These are phyloP conservation scores for Lentinula edodes DNA, from an alignment of 768 basidiomycete genomes.

Conservation along the genomic window DNA sequence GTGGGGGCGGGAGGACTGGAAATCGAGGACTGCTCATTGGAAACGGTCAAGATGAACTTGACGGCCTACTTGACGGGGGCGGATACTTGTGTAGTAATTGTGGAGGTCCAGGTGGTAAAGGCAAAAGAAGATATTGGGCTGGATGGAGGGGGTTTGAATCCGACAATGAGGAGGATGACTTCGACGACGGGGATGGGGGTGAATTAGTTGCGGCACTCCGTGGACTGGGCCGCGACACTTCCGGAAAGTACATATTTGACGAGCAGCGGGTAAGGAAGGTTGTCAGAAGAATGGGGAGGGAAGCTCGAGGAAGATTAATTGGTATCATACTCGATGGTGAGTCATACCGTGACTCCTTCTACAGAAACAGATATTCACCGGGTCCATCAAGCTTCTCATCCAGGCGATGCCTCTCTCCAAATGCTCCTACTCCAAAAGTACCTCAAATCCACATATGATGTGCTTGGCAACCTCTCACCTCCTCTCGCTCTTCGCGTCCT, in stretches of 20 bases:
- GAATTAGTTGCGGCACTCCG: conserved; percentile 41
- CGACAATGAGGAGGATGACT: conserved; percentile 34
- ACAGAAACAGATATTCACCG: background rate
- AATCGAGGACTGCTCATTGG: background rate
- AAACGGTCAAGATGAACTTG: conserved; percentile 18
- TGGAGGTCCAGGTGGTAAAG: conserved; percentile 61
- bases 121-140: conserved; percentile 65
- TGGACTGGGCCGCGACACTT: conserved; percentile 22
- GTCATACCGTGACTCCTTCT: conserved; percentile 10
- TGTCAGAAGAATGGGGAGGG: conserved; percentile 53
- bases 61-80: conserved; percentile 8
- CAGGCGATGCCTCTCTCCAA: conserved; percentile 81
- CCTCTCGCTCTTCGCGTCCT: conserved; percentile 63
- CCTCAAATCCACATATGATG: conserved; percentile 73
- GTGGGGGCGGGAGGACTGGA: conserved; percentile 5
- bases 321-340: conserved; percentile 57
- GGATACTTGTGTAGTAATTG: conserved; percentile 34
- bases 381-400: conserved; percentile 54
- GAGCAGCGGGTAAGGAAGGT: conserved; percentile 67
- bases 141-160: conserved; percentile 50
- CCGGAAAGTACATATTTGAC: conserved; percentile 58
- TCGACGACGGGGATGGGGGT: conserved; percentile 25
- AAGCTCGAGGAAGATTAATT: conserved; percentile 73
- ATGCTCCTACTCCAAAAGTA: conserved; percentile 85
- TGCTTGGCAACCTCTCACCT: conserved; percentile 67